These are phyloP conservation scores for Cyclotella baltica DNA, from an alignment of 108 stramenopile genomes.

Conservation along the genomic window DNA sequence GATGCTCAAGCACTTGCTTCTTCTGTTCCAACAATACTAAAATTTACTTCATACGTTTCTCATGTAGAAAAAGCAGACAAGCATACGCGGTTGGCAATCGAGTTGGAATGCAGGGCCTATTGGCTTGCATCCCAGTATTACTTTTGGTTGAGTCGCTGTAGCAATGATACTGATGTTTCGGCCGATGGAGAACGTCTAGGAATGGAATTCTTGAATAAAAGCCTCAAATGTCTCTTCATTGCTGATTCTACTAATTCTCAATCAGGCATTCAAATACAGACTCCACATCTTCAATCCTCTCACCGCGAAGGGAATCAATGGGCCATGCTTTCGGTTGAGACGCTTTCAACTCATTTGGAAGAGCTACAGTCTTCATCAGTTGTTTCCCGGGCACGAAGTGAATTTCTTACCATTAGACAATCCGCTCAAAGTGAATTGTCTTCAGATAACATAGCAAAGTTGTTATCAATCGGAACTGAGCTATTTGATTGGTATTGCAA, in stretches of 20 bases:
- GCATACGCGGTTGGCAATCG: conserved; percentile 16
- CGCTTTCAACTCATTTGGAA: conserved; percentile 62
- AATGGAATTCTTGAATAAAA: conserved; percentile 59
- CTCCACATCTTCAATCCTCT: conserved; percentile 76
- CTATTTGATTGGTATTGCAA: conserved; percentile 72
- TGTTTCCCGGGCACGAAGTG: conserved; percentile 64
- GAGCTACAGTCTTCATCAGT: conserved; percentile 80
- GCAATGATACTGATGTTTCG: conserved; percentile 51
- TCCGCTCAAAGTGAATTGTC: conserved; percentile 14
- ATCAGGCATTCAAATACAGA: conserved; percentile 39
- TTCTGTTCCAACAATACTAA: conserved; percentile 63
- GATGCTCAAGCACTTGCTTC: conserved; percentile 59
- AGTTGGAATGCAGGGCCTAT: conserved; percentile 59
- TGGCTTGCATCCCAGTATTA: conserved; percentile 78
- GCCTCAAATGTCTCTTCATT: conserved; percentile 44
- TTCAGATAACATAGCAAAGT: conserved; percentile 36
- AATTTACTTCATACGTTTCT: conserved; percentile 37
- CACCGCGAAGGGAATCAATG: conserved; percentile 69
- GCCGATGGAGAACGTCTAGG: conserved; percentile 66
- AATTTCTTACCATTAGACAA: conserved; percentile 57
- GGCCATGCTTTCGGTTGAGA: conserved; percentile 61
- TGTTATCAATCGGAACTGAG: conserved; percentile 60
- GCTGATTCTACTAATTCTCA: neutral
- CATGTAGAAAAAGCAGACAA: neutral
- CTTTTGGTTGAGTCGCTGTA: conserved; percentile 69